These are phyloP conservation scores for Leccinum sublutescens DNA, from an alignment of 768 basidiomycete genomes.

Conservation along the genomic window DNA sequence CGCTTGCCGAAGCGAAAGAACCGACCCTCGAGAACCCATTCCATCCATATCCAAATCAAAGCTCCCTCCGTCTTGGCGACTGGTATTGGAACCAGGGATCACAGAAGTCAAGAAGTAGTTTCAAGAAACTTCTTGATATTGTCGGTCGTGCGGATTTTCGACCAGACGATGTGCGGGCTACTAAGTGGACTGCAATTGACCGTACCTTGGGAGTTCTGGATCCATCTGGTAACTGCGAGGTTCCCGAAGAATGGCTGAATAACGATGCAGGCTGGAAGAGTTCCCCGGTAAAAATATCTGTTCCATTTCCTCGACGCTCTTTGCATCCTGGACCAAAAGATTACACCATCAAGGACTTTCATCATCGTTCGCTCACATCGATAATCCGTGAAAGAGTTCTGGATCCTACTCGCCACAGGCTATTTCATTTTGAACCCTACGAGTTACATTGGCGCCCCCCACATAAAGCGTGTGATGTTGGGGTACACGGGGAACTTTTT, in stretches of 20 bases:
- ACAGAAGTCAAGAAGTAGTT: neutral
- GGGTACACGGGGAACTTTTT: neutral
- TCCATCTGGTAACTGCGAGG: neutral
- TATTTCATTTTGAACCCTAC: neutral
- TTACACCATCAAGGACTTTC: neutral
- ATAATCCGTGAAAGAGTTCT: neutral
- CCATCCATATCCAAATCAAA: neutral
- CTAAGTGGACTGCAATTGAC: neutral
- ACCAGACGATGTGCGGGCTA: neutral
- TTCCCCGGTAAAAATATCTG: neutral
- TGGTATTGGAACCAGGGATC: neutral
- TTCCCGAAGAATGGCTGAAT: neutral
- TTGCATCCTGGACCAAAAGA: neutral
- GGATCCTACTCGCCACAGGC: neutral
- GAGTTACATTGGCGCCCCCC: neutral
- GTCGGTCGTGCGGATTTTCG: neutral
- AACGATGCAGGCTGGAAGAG: neutral
- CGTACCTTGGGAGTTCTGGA: neutral
- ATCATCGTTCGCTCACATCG: neutral
- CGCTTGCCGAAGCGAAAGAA: neutral
- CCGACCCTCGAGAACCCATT: neutral
- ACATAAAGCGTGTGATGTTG: neutral
- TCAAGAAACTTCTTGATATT: neutral
- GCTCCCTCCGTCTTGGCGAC: neutral
- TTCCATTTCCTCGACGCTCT: neutral